These are phyloP conservation scores for Trichoderma atrobrunneum DNA, from an alignment of 2,329 filamentous ascomycete genomes.

Conservation along the genomic window DNA sequence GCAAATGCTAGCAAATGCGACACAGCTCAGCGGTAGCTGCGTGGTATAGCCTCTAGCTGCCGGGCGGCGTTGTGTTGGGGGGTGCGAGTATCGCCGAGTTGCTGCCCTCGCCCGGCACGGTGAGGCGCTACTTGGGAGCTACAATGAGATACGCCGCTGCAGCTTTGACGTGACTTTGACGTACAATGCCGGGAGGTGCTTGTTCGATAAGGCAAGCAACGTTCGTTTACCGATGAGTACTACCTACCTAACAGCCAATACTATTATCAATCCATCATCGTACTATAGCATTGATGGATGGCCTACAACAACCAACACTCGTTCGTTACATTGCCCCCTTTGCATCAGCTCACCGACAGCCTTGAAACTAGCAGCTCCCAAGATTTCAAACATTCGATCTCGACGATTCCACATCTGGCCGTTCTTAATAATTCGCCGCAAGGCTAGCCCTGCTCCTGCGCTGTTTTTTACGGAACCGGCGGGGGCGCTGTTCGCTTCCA, in stretches of 20 bases:
- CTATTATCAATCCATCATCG: not conserved
- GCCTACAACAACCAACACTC: not conserved
- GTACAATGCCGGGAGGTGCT: not conserved
- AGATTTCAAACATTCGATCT: constrained; percentile 1
- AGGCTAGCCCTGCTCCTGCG: constrained; percentile 9
- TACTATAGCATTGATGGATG: not conserved
- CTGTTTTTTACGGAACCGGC: constrained; percentile 19
- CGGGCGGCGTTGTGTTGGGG: not conserved
- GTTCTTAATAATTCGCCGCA: not conserved
- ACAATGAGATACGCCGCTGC: not conserved
- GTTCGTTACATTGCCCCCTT: not conserved
- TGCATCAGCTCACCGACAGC: constrained; percentile 1
- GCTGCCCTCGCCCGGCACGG: not conserved
- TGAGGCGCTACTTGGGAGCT: not conserved
- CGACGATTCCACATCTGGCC: not conserved
- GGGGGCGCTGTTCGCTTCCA: constrained; percentile 6
- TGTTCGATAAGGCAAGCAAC: not conserved
- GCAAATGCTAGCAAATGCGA: not conserved
- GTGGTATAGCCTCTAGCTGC: not conserved
- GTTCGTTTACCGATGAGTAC: not conserved
- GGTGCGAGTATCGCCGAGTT: not conserved
- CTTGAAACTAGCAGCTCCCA: not conserved
- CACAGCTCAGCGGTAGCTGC: not conserved
- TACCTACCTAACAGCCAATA: not conserved
- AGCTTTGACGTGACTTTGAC: not conserved